Conservation (phyloP, 345 rosid species). For the Diplotaxis tenuifolia region DNA sequence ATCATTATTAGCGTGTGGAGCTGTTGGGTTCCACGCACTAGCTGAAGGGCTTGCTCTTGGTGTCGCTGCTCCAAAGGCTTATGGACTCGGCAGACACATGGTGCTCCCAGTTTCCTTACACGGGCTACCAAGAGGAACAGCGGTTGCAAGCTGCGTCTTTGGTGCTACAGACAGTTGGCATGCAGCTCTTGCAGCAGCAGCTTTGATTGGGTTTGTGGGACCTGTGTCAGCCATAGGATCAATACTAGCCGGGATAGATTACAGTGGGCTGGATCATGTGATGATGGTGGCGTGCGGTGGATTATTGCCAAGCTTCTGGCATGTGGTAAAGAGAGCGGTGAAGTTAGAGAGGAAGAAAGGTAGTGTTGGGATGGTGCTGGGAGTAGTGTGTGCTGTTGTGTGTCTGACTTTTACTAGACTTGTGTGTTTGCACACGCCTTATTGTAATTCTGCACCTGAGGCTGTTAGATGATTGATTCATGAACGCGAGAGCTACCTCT, state of each 20-base stretch:
- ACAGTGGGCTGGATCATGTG: slow-evolving; percentile 89
- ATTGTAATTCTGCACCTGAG: slow-evolving; percentile 98
- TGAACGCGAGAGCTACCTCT: neutral
- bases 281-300: slow-evolving; percentile 96
- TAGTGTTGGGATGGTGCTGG: slow-evolving; percentile 60
- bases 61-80: slow-evolving; percentile 97
- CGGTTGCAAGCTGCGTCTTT: slow-evolving; percentile 93
- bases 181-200: slow-evolving; percentile 80
- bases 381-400: slow-evolving; percentile 62
- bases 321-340: slow-evolving; percentile 56
- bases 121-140: slow-evolving; percentile 94
- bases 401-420: slow-evolving; percentile 87
- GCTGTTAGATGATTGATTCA: slow-evolving; percentile 55
- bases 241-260: slow-evolving; percentile 85
- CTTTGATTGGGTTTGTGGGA: slow-evolving; percentile 83
- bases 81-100: slow-evolving; percentile 92
- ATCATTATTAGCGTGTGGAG: slow-evolving; percentile 82
- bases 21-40: slow-evolving; percentile 85
- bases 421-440: slow-evolving; percentile 94
- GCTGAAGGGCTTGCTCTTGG: slow-evolving; percentile 98
- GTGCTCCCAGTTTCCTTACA: slow-evolving; percentile 95
- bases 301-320: slow-evolving; percentile 68
- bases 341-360: slow-evolving; percentile 61
- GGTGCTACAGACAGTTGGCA: slow-evolving; percentile 97
- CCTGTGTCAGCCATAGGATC: slow-evolving; percentile 91